These are phyloP conservation scores for Backusella westeae DNA, from an alignment of 192 early-diverging fungal genomes.

Conservation along the genomic window DNA sequence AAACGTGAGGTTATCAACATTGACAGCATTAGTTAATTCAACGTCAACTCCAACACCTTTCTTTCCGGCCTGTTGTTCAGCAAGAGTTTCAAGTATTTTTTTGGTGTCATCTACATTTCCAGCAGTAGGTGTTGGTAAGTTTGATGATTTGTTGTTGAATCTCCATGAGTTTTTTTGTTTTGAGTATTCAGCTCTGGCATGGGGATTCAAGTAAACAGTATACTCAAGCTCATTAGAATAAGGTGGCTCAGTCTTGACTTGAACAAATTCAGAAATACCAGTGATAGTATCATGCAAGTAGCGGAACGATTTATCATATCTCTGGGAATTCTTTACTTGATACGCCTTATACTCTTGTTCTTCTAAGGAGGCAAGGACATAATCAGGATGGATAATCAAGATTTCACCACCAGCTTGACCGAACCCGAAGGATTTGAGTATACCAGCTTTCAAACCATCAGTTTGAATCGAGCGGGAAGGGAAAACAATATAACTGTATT, in stretches of 20 bases:
- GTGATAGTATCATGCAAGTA: slow-evolving; percentile 89
- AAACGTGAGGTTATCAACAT: slow-evolving; percentile 81
- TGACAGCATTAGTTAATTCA: slow-evolving; percentile 81
- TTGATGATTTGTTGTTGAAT: slow-evolving; percentile 52
- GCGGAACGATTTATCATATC: slow-evolving; percentile 80
- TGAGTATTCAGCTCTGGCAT: slow-evolving; percentile 80
- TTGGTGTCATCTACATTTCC: slow-evolving; percentile 55
- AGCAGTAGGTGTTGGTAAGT: slow-evolving; percentile 25
- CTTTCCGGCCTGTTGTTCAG: slow-evolving; percentile 39
- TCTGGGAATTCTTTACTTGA: slow-evolving; percentile 58
- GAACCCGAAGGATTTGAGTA: slow-evolving; percentile 94
- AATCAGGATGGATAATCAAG: slow-evolving; percentile 86
- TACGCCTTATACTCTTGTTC: slow-evolving; percentile 71
- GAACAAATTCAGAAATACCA: slow-evolving; percentile 77
- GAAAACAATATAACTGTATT: slow-evolving; percentile 81
- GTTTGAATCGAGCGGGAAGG: slow-evolving; percentile 86
- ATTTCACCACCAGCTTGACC: slow-evolving; percentile 93
- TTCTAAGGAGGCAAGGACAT: slow-evolving; percentile 74
- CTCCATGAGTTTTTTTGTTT: slow-evolving; percentile 64
- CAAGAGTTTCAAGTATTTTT: slow-evolving; percentile 46
- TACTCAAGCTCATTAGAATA: slow-evolving; percentile 81
- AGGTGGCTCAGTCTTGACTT: slow-evolving; percentile 82
- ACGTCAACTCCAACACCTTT: slow-evolving; percentile 85
- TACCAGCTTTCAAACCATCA: slow-evolving; percentile 83
- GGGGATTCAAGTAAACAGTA: slow-evolving; percentile 84